Conservation (phyloP, 768 basidiomycete genomes). For the Amanita fuliginea region DNA sequence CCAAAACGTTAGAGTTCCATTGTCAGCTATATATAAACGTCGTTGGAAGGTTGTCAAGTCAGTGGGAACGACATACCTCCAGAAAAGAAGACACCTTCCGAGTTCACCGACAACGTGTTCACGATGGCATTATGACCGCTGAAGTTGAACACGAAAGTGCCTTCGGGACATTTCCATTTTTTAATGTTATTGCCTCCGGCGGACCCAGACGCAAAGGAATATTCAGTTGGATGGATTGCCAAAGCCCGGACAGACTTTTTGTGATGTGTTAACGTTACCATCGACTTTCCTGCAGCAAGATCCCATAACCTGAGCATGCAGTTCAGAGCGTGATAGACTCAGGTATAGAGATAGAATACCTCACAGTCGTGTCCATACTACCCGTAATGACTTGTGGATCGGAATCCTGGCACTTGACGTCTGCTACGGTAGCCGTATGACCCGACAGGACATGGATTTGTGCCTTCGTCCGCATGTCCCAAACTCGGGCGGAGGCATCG, state of each 20-base stretch:
- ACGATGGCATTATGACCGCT: slow-evolving; percentile 95
- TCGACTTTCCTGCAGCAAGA: slow-evolving; percentile 93
- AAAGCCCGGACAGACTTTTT: slow-evolving; percentile 95
- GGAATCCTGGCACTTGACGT: slow-evolving; percentile 92
- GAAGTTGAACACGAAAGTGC: slow-evolving; percentile 93
- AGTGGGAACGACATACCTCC: slow-evolving; percentile 50
- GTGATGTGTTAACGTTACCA: slow-evolving; percentile 96
- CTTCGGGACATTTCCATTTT: slow-evolving; percentile 99
- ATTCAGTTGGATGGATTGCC: slow-evolving; percentile 93
- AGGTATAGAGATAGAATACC: slow-evolving; percentile 29
- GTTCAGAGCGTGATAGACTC: neutral
- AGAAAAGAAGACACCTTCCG: slow-evolving; percentile 95
- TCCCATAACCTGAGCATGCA: slow-evolving; percentile 72
- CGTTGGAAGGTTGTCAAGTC: neutral
- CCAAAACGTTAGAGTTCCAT: slow-evolving; percentile 87
- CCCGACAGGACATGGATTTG: slow-evolving; percentile 90
- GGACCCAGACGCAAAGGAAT: slow-evolving; percentile 90
- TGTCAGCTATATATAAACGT: slow-evolving; percentile 36
- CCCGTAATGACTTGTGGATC: slow-evolving; percentile 98
- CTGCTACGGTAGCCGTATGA: slow-evolving; percentile 91
- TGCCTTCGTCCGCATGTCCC: slow-evolving; percentile 99
- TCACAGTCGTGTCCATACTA: slow-evolving; percentile 95
- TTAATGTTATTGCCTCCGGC: slow-evolving; percentile 99
- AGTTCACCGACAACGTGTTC: slow-evolving; percentile 88
- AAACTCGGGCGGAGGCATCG: slow-evolving; percentile 93